Percentiles rank a stretch among this genome's conserved stretches.
Evolutionary conservation across 1,139 yeast genomes (phyloP).

Genomic region (Komagataea norvegica): DNA sequence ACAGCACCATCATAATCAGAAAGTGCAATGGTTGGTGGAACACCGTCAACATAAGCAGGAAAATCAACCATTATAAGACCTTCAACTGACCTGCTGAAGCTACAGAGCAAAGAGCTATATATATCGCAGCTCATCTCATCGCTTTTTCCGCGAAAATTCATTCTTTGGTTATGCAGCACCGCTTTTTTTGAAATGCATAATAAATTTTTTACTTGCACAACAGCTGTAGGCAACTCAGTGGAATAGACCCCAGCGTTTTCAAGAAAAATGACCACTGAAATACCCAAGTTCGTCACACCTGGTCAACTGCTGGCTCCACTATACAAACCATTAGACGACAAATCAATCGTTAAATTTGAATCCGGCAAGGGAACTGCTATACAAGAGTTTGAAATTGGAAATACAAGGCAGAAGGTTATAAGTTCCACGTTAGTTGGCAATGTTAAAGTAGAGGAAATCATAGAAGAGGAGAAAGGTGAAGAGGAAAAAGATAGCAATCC

Average conservation of each 20-base stretch:
- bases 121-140: conserved; percentile 14
- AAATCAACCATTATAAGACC: too few relatives aligned
- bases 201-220: too few relatives aligned
- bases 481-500: conserved; percentile 1
- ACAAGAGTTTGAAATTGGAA: conserved; percentile 25
- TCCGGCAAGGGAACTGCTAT: conserved; percentile 45
- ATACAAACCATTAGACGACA: conserved; percentile 23
- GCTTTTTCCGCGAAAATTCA: too few relatives aligned
- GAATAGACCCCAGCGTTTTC: too few relatives aligned
- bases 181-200: too few relatives aligned
- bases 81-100: too few relatives aligned
- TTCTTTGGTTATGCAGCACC: too few relatives aligned
- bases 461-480: conserved; percentile 18
- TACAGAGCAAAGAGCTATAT: neutral
- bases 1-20: conserved; percentile 46
- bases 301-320: conserved; percentile 63
- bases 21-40: conserved; percentile 45
- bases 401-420: conserved; percentile 38
- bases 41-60: conserved; percentile 42
- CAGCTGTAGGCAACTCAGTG: too few relatives aligned
- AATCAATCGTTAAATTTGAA: conserved; percentile 34
- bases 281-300: conserved; percentile 52
- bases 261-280: conserved; percentile 19
- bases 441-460: conserved; percentile 34
- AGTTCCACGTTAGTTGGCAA: conserved; percentile 66